Evolutionary conservation across 176 grass and related monocot species (phyloP).

Genomic region (Alloteropsis semialata): DNA sequence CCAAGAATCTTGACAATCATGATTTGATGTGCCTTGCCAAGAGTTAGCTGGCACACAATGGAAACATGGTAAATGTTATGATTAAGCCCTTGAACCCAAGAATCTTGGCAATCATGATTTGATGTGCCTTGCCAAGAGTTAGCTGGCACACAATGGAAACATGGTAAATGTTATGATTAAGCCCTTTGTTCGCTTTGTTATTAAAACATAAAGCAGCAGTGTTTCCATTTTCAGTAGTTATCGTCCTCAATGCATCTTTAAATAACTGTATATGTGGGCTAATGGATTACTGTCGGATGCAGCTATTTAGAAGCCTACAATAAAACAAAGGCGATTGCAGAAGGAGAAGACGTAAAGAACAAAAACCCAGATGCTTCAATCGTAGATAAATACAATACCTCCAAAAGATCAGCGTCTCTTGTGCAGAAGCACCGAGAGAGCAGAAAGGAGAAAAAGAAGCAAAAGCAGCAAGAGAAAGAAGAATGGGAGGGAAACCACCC

Average conservation of each 20-base stretch:
- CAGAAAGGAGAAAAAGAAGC: constrained; percentile 73
- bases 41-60: background rate
- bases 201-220: background rate
- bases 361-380: constrained; percentile 53
- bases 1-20: background rate
- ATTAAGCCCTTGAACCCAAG: background rate
- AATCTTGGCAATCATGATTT: background rate
- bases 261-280: constrained; percentile 4
- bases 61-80: background rate
- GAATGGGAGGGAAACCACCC: constrained; percentile 90
- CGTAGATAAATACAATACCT: constrained; percentile 80
- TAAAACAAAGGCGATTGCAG: constrained; percentile 78
- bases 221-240: background rate
- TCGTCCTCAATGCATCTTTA: background rate
- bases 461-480: constrained; percentile 53
- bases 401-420: constrained; percentile 66
- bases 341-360: constrained; percentile 49
- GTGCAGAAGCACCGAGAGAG: constrained; percentile 75
- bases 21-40: background rate
- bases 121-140: background rate
- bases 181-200: background rate
- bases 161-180: background rate
- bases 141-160: background rate
- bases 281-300: constrained; percentile 22
- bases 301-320: constrained; percentile 97